A percentile compares a stretch with the other conserved stretches of the same genome.
phyloP scores from a whole-genome alignment of 768 basidiomycete genomes.

The Leucosporidium yakuticum region DNA sequence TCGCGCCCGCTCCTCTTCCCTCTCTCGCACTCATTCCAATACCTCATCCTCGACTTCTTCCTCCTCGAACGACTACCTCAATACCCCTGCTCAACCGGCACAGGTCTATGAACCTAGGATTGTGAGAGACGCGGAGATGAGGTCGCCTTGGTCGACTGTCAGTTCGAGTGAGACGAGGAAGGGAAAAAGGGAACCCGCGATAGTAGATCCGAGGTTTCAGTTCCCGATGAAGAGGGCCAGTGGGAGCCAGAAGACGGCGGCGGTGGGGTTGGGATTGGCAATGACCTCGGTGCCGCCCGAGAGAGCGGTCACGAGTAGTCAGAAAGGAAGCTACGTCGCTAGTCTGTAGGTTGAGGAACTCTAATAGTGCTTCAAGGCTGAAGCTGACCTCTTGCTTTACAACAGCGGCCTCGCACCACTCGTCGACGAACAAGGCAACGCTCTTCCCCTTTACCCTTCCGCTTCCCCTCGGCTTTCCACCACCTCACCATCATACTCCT shows the following conservation, averaged over 20 bases:
- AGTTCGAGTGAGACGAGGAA: background rate
- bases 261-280: background rate
- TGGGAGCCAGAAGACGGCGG: background rate
- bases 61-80: background rate
- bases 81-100: too few species aligned
- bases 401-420: constrained; percentile 2
- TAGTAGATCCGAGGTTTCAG: background rate
- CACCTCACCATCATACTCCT: background rate
- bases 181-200: background rate
- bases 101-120: background rate
- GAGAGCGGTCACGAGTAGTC: background rate
- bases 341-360: background rate
- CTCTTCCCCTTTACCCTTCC: background rate
- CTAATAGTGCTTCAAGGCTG: too few species aligned
- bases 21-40: background rate
- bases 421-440: background rate
- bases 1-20: background rate
- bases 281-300: background rate
- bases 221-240: background rate
- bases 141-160: too few species aligned
- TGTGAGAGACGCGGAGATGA: too few species aligned
- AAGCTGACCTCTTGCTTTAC: background rate
- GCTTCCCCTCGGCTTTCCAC: background rate
- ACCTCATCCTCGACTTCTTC: background rate
- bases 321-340: background rate